These are phyloP conservation scores for Syzygium aqueum DNA, from an alignment of 345 rosid genomes.

Conservation along the genomic window DNA sequence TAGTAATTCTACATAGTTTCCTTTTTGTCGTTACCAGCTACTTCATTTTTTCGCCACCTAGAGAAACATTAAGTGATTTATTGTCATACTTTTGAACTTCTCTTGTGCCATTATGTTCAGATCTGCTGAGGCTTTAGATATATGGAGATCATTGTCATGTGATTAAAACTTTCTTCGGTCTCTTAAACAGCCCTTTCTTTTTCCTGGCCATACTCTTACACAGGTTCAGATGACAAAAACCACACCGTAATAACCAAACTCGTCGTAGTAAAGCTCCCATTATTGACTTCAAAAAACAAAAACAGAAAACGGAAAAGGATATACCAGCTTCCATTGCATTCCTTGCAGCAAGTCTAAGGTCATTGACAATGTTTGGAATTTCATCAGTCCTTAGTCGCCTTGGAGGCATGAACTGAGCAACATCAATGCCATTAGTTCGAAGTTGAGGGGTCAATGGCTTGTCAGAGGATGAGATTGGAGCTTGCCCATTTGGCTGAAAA, in stretches of 20 bases:
- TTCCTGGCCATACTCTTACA: background rate
- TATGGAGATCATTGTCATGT: background rate
- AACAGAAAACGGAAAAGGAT: background rate
- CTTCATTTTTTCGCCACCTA: background rate
- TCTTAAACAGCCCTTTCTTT: background rate
- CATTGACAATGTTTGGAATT: conserved; percentile 59
- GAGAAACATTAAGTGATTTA: background rate
- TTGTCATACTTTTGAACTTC: background rate
- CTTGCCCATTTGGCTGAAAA: conserved; percentile 57
- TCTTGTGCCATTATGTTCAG: background rate
- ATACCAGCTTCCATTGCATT: conserved; percentile 78
- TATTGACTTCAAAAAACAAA: background rate
- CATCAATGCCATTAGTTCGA: conserved; percentile 30
- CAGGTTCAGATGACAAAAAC: background rate
- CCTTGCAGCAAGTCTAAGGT: conserved; percentile 64
- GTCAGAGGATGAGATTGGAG: conserved; percentile 52
- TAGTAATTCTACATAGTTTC: background rate
- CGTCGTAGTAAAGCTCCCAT: background rate
- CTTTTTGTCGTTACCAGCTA: background rate
- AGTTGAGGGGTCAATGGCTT: conserved; percentile 38
- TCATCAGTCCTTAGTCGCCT: conserved; percentile 49
- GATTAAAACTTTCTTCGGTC: background rate
- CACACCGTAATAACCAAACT: background rate
- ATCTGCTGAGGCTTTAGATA: background rate
- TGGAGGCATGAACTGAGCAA: conserved; percentile 39